These are phyloP conservation scores for Thyridium curvatum DNA, from an alignment of 2,329 filamentous ascomycete genomes.

Conservation along the genomic window DNA sequence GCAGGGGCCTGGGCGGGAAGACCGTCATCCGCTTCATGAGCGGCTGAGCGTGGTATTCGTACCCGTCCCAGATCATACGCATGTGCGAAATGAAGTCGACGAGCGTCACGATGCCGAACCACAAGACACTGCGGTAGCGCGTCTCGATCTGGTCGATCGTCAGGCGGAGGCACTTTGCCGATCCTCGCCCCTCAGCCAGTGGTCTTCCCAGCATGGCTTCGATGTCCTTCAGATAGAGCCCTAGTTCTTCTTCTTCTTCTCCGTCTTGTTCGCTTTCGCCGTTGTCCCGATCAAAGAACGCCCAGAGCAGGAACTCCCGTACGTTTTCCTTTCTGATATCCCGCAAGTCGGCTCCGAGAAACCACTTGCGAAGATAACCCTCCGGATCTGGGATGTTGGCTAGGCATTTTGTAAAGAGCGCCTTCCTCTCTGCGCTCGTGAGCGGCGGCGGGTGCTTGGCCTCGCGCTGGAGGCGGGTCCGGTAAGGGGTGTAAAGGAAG, in stretches of 20 bases:
- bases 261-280: slow-evolving; percentile 9
- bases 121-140: slow-evolving; percentile 54
- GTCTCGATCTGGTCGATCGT: slow-evolving; percentile 59
- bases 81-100: slow-evolving; percentile 46
- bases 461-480: slow-evolving; percentile 24
- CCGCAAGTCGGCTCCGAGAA: slow-evolving; percentile 48
- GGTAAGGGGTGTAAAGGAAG: slow-evolving; percentile 35
- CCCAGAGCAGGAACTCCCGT: slow-evolving; percentile 62
- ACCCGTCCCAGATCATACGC: slow-evolving; percentile 39
- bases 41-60: slow-evolving; percentile 42
- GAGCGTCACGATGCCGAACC: slow-evolving; percentile 53
- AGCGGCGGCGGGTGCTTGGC: slow-evolving; percentile 35
- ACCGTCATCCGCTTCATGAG: slow-evolving; percentile 32
- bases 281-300: slow-evolving; percentile 46
- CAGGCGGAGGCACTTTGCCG: slow-evolving; percentile 51
- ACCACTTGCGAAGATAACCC: slow-evolving; percentile 58
- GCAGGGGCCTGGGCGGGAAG: slow-evolving; percentile 53
- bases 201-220: slow-evolving; percentile 45
- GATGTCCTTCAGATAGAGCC: slow-evolving; percentile 40
- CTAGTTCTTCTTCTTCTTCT: slow-evolving; percentile 33
- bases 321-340: slow-evolving; percentile 64
- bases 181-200: slow-evolving; percentile 48
- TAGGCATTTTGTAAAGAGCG: slow-evolving; percentile 51
- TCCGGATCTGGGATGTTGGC: slow-evolving; percentile 47
- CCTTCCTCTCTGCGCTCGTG: slow-evolving; percentile 39